A percentile compares a stretch with the other conserved stretches of the same genome.
phyloP scores from a whole-genome alignment of 306 rosid species.

The Rosa chinensis region DNA sequence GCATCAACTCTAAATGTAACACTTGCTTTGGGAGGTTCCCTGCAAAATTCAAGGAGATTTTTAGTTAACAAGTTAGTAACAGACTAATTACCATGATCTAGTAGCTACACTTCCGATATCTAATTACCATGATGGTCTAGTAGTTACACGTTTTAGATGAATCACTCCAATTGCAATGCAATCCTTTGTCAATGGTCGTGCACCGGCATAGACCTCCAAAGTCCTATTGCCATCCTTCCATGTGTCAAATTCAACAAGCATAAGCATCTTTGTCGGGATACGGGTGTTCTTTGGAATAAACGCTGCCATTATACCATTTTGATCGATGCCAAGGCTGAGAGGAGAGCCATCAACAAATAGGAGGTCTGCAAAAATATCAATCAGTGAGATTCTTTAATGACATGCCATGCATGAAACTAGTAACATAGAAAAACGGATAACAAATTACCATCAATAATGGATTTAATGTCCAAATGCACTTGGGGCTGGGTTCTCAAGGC shows the following conservation, averaged over 20 bases:
- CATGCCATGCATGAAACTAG: neutral
- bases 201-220: too few species aligned
- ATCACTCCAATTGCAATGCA: too few species aligned
- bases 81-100: too few species aligned
- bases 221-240: too few species aligned
- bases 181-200: too few species aligned
- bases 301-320: slow-evolving; percentile 49
- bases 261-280: slow-evolving; percentile 42
- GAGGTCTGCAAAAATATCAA: slow-evolving; percentile 26
- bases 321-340: slow-evolving; percentile 47
- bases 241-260: neutral
- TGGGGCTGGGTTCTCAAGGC: slow-evolving; percentile 50
- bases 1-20: too few species aligned
- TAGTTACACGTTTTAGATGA: too few species aligned
- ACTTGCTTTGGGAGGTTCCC: too few species aligned
- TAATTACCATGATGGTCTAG: too few species aligned
- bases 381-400: neutral
- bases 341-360: slow-evolving; percentile 49
- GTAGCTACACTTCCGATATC: too few species aligned
- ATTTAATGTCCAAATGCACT: slow-evolving; percentile 40
- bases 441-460: slow-evolving; percentile 42
- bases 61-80: too few species aligned
- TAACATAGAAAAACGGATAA: slow-evolving; percentile 25
- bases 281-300: slow-evolving; percentile 47
- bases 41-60: too few species aligned